Percentiles rank a stretch among this genome's conserved stretches.
Conservation (phyloP, 2,329 filamentous ascomycete species). For the Fusarium sp. region DNA sequence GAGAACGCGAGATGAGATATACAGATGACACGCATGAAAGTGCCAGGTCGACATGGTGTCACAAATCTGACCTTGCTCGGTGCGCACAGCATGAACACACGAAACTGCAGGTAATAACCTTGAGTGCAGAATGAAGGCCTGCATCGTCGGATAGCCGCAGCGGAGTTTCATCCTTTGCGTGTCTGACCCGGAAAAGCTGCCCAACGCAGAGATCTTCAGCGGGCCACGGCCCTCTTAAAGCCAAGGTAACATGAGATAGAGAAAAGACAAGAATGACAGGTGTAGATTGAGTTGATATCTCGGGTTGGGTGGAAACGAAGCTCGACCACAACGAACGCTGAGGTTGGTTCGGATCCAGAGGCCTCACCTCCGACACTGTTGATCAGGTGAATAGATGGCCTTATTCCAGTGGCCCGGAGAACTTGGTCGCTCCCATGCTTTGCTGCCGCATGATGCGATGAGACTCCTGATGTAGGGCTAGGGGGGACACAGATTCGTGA, state of each 20-base stretch:
- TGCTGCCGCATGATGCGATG: background rate
- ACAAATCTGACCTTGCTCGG: conserved; percentile 18
- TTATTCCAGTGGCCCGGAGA: background rate
- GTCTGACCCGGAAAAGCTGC: background rate
- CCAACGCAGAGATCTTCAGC: background rate
- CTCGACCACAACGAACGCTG: background rate
- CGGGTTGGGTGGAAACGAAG: background rate
- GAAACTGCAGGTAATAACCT: conserved; percentile 1
- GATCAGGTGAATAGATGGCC: background rate
- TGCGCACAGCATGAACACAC: conserved; percentile 26
- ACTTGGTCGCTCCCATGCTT: background rate
- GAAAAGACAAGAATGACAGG: background rate
- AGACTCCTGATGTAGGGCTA: background rate
- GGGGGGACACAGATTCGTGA: background rate
- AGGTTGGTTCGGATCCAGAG: background rate
- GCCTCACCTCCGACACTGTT: background rate
- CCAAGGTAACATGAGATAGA: background rate
- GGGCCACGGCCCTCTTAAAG: background rate
- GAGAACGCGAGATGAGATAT: background rate
- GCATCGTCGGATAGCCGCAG: background rate
- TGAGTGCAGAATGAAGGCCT: background rate
- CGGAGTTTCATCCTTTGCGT: background rate
- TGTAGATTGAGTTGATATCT: background rate
- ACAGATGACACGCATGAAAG: background rate
- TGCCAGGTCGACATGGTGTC: conserved; percentile 1